phyloP scores from a whole-genome alignment of 257 asterid genomes.

The Rubia yunnanensis region DNA sequence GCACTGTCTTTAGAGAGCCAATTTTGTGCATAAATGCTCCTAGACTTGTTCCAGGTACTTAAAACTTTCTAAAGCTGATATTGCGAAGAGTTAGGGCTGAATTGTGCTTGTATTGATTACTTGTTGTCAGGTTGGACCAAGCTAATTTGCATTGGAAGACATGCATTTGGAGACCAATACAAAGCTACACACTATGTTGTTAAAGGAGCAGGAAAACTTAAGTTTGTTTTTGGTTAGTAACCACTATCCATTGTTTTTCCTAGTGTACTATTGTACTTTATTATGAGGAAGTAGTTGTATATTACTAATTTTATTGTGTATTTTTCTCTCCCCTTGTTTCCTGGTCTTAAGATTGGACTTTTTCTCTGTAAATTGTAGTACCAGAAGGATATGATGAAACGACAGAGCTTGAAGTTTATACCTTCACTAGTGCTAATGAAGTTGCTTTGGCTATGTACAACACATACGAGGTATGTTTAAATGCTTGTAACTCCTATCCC shows the following conservation, averaged over 20 bases:
- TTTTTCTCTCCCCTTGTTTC: background rate
- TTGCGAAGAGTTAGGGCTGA: background rate
- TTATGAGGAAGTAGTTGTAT: background rate
- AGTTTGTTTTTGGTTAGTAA: conserved; percentile 86
- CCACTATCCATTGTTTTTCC: conserved; percentile 5
- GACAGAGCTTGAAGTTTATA: conserved; percentile 76
- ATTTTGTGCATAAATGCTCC: conserved; percentile 91
- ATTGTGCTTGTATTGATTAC: conserved; percentile 6
- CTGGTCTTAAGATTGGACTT: conserved; percentile 1
- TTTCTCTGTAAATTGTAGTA: conserved; percentile 35
- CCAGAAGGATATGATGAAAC: conserved; percentile 75
- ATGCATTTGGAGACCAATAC: conserved; percentile 98
- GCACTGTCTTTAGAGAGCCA: conserved; percentile 97
- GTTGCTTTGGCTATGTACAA: conserved; percentile 97
- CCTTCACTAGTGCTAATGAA: conserved; percentile 94
- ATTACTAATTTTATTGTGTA: background rate
- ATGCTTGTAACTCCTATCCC: background rate
- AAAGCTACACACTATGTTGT: conserved; percentile 90
- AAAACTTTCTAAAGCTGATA: background rate
- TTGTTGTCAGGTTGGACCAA: conserved; percentile 80
- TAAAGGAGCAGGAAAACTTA: conserved; percentile 92
- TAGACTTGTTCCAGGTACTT: conserved; percentile 79
- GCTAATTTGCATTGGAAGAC: conserved; percentile 97
- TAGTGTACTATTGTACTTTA: background rate
- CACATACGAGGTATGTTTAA: conserved; percentile 86